Evolutionary conservation across 2,329 filamentous ascomycete genomes (phyloP).

Genomic region (Arthrobotrys sinensis): DNA sequence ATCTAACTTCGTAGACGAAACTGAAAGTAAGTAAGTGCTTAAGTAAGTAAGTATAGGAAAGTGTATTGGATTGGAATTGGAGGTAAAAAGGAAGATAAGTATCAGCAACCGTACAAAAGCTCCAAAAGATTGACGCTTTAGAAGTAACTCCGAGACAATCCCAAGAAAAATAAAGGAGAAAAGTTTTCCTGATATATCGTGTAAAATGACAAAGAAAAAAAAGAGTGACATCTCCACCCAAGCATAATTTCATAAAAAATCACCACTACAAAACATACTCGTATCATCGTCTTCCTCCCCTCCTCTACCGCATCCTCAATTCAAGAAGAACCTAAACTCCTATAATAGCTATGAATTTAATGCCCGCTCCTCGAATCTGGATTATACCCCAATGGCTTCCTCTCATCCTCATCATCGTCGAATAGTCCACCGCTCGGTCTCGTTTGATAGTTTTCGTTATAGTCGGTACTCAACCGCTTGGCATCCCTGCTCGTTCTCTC

Average conservation of each 20-base stretch:
- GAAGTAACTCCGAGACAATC: conserved; percentile 30
- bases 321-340: background rate
- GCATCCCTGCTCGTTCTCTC: conserved; percentile 19
- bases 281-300: background rate
- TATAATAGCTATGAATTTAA: conserved; percentile 13
- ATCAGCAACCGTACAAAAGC: conserved; percentile 23
- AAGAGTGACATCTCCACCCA: conserved; percentile 15
- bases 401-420: conserved; percentile 52
- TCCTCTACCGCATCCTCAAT: background rate
- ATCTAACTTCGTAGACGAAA: background rate
- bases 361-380: conserved; percentile 57
- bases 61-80: background rate
- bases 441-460: conserved; percentile 56
- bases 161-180: conserved; percentile 12
- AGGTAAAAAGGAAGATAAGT: conserved; percentile 4
- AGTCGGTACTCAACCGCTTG: conserved; percentile 54
- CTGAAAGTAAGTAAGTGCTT: too few relatives aligned
- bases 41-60: background rate
- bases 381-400: conserved; percentile 48
- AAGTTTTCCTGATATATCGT: conserved; percentile 29
- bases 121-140: conserved; percentile 55
- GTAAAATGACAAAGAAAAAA: conserved; percentile 29
- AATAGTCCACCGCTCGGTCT: conserved; percentile 53
- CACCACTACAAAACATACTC: background rate
- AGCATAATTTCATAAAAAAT: conserved; percentile 8